Evolutionary conservation across 1,284 basidiomycete species (phyloP).

Genomic region (Leccinum subrobustum): DNA sequence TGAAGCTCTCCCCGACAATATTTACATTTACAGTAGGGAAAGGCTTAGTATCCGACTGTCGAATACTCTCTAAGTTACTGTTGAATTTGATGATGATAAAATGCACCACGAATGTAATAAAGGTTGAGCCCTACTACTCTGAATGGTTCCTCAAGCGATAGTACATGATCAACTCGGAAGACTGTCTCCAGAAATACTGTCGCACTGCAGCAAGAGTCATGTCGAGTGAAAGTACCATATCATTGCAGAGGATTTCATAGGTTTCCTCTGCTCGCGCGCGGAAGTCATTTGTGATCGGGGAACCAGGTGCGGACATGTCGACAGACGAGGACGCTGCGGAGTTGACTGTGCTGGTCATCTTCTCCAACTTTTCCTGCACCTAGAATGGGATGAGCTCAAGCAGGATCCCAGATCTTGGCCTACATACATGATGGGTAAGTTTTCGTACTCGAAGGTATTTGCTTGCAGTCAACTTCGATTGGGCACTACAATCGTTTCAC

Average conservation of each 20-base stretch:
- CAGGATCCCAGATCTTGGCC: background rate
- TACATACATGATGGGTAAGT: conserved; percentile 75
- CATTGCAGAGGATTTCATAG: conserved; percentile 89
- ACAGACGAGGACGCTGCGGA: conserved; percentile 30
- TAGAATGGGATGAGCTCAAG: conserved; percentile 31
- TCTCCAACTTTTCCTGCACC: conserved; percentile 88
- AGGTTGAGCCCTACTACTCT: conserved; percentile 3
- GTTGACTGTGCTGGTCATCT: conserved; percentile 34
- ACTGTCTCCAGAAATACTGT: conserved; percentile 83
- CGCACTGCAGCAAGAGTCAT: conserved; percentile 89
- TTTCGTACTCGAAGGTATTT: conserved; percentile 85
- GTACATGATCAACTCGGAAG: conserved; percentile 79
- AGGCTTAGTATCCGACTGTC: conserved; percentile 4
- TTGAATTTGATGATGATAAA: conserved; percentile 2
- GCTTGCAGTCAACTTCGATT: conserved; percentile 87
- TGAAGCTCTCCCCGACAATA: background rate
- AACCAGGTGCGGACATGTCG: conserved; percentile 41
- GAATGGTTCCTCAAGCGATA: conserved; percentile 59
- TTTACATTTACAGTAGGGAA: background rate
- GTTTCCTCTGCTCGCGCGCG: conserved; percentile 62
- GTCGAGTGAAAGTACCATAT: conserved; percentile 72
- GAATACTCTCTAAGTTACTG: conserved; percentile 30
- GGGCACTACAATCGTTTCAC: conserved; percentile 45
- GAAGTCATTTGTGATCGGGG: conserved; percentile 21
- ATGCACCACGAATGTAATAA: conserved; percentile 1